A percentile compares a stretch with the other conserved stretches of the same genome.
phyloP scores from a whole-genome alignment of 441 rosid species.

The Erodium trifolium region DNA sequence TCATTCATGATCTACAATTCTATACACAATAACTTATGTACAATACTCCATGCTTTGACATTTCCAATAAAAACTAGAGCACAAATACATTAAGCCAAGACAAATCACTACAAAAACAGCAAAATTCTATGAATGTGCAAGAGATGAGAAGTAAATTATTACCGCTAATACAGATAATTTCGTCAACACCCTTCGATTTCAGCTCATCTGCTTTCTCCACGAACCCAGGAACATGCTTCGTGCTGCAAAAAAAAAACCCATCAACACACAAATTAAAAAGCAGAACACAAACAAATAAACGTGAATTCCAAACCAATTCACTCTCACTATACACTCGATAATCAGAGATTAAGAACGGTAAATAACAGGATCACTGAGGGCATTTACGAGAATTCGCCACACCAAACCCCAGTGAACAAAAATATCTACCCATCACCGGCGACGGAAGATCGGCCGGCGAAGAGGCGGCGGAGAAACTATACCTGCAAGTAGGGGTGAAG shows the following conservation, averaged over 20 bases:
- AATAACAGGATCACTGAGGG: not conserved
- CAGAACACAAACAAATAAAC: conserved; percentile 1
- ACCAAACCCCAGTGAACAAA: not conserved
- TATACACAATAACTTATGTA: too few species aligned
- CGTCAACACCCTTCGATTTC: conserved; percentile 71
- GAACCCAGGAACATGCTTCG: conserved; percentile 88
- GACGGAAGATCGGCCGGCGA: not conserved
- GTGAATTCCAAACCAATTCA: not conserved
- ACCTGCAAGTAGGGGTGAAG: conserved; percentile 98
- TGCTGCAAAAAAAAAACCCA: conserved; percentile 27
- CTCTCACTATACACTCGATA: not conserved
- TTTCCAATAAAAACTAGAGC: not conserved
- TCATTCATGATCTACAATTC: not conserved
- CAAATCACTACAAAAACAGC: not conserved
- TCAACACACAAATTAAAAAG: not conserved
- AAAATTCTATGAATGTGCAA: not conserved
- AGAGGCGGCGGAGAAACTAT: not conserved
- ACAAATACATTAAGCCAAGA: not conserved
- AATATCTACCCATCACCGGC: not conserved
- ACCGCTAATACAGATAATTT: conserved; percentile 78
- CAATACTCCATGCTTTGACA: not conserved
- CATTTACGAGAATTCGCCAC: not conserved
- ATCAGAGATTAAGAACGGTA: not conserved
- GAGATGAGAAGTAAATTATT: not conserved
- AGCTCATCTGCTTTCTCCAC: conserved; percentile 77